Evolutionary conservation across 2,329 filamentous ascomycete species (phyloP).

Genomic region (Nothomitra cinnamomea): DNA sequence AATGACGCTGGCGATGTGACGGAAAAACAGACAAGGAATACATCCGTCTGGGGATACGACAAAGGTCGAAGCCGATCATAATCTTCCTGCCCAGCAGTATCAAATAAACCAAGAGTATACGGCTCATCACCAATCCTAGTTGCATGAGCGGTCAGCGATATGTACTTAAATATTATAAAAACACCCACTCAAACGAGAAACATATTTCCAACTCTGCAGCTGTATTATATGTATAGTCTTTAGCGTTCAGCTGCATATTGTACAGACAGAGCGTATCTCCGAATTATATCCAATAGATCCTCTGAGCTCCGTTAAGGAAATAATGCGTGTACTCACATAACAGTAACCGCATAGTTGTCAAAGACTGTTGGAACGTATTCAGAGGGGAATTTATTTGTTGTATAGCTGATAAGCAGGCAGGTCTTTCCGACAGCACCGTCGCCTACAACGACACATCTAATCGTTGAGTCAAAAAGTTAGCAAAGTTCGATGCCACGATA

Average conservation of each 20-base stretch:
- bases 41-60: constrained; percentile 95
- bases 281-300: constrained; percentile 8
- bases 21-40: constrained; percentile 97
- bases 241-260: too few relatives aligned
- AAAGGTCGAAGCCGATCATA: constrained; percentile 93
- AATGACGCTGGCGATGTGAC: constrained; percentile 95
- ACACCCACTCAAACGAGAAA: too few relatives aligned
- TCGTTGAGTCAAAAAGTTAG: neutral
- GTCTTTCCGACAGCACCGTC: constrained; percentile 99
- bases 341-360: constrained; percentile 98
- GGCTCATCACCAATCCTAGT: constrained; percentile 97
- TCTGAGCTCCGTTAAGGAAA: constrained; percentile 1
- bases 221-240: too few relatives aligned
- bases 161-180: neutral
- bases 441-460: constrained; percentile 93
- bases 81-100: constrained; percentile 98
- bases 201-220: too few relatives aligned
- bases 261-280: too few relatives aligned
- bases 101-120: constrained; percentile 91
- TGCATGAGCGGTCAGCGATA: neutral
- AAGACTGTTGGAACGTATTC: constrained; percentile 99
- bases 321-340: constrained; percentile 59
- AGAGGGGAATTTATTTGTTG: constrained; percentile 97
- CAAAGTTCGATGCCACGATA: neutral
- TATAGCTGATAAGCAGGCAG: constrained; percentile 97